Percentiles rank a stretch among this genome's conserved stretches.
Evolutionary conservation across 306 rosid genomes (phyloP).

Genomic region (Argentina anserina): DNA sequence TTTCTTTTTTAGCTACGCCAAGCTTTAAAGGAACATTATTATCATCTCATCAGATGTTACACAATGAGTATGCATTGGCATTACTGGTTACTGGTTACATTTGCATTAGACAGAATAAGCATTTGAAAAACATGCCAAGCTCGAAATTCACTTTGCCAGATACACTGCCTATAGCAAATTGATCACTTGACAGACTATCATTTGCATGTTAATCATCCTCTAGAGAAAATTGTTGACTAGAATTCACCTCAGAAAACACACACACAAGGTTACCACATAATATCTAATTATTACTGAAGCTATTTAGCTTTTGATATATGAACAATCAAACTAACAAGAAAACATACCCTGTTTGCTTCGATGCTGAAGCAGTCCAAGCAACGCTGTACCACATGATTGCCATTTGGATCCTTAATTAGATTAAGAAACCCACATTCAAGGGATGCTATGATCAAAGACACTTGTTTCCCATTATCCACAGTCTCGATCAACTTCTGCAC

Average conservation of each 20-base stretch:
- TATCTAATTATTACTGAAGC: background rate
- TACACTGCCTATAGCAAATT: background rate
- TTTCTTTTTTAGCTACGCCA: background rate
- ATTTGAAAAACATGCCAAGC: background rate
- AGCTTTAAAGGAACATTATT: background rate
- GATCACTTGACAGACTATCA: background rate
- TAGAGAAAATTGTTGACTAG: background rate
- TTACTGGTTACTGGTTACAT: background rate
- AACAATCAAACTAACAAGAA: constrained; percentile 1
- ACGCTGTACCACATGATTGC: constrained; percentile 61
- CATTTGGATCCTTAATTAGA: constrained; percentile 60
- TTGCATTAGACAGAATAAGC: background rate
- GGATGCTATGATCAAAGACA: constrained; percentile 41
- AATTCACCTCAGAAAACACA: background rate
- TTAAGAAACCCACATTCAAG: constrained; percentile 61
- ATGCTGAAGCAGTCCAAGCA: constrained; percentile 55
- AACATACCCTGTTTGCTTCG: constrained; percentile 54
- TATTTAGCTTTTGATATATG: background rate
- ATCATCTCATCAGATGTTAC: background rate
- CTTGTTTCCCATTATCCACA: constrained; percentile 23
- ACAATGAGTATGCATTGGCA: background rate
- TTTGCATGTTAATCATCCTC: background rate
- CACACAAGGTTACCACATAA: background rate
- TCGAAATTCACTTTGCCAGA: background rate
- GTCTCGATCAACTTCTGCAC: constrained; percentile 81